Base-by-base conservation (phyloP, 768 basidiomycete species). In the Pleurotus ostreatus region DNA sequence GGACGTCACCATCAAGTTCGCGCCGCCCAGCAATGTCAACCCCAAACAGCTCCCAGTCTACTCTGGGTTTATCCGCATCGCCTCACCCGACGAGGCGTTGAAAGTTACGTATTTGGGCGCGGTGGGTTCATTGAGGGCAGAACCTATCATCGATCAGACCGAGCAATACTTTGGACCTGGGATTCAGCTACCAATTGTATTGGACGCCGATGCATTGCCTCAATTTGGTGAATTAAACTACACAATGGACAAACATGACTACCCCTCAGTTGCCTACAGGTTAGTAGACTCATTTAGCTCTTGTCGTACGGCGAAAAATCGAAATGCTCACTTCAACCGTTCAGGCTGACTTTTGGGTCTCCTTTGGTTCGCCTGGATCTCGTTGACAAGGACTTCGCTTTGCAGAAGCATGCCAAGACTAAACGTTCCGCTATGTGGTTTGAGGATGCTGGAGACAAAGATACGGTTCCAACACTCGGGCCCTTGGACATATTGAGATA, bases 31-130 rank as follows among this genome's bases (percentile, higher is more conserved):
- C 4, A 57, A 72, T 44, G n/a, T 20, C 5, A 68, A 74, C 51
- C 60, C 72, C 6, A 61, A 65, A 30, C 65, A 70, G 8, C 70
- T 79, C 57, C 80, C 80, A 16, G 68, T 80, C 48, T 80, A 78
- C 66, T 78, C 77, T n/a, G 80, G 80, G 2, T 79, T 69, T 67
- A 74, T 82, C 18, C 68, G 71, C 40, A 58, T 72, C 20, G 63
- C 66, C 54, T 67, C 63, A 34, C 59, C 59, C 5, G 49, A 56
- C 11, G 68, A 71, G 55, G 69, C 60, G 23, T 61, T 68, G 46
- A 63, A 70, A 18, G 64, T 71, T 6, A 66, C 74, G 0, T 79
- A 75, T 61, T 63, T 77, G 16, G 78, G 77, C 9, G 59, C 76
- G n/a, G 72, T 68, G 0, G 72, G 68, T 0, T 57, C 65, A 4